Evolutionary conservation across 768 basidiomycete genomes (phyloP), one percentile per base, ranked within the genome.

Genomic region (Boletus reticuloceps): DNA sequence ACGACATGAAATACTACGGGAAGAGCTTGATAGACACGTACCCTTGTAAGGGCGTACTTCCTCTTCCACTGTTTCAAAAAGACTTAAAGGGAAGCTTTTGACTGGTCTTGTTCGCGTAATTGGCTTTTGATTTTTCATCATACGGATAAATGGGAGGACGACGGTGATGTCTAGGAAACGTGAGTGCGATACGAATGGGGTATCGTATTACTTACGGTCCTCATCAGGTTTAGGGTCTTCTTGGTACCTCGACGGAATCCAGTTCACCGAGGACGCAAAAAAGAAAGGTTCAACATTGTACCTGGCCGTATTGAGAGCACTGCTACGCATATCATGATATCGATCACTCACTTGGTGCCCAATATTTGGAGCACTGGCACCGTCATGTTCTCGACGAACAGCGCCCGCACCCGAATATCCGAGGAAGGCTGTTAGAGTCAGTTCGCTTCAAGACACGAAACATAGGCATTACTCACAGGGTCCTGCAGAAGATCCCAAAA

Each of bases 181-280:
- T 61, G 34, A 58, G 58, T n/a, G 29, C 16, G 34, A 20, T 37
- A 11, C 14, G 5, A 47, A 62, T 7, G 56, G 44, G 77, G 74
- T 19, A 76, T 49, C 44, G 51, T 50, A 25, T 57, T 19, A 74
- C 83, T 61, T 62, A 85, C 82, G 84, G 69, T 86, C 84, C 58
- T 69, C 56, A 0, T 68, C 66, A 22, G 64, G 55, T 20, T 64
- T 56, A 2, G 77, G 66, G 40, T 79, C 79, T 61, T 85, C 84
- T 57, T 84, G 77, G 41, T 81, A 88, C 50, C 83, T 79, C 1
- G 83, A 82, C 1, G 85, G 86, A 45, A 86, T 88, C 84, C 83
- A 85, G 58, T 82, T 85, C 14, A 79, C 64, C 0, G 83, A 81
- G 2, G 83, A 84, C 0, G 83, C 81, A 61, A 84, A 86, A 63